Conservation (phyloP, 768 basidiomycete genomes). For the Cystobasidium ongulense region DNA sequence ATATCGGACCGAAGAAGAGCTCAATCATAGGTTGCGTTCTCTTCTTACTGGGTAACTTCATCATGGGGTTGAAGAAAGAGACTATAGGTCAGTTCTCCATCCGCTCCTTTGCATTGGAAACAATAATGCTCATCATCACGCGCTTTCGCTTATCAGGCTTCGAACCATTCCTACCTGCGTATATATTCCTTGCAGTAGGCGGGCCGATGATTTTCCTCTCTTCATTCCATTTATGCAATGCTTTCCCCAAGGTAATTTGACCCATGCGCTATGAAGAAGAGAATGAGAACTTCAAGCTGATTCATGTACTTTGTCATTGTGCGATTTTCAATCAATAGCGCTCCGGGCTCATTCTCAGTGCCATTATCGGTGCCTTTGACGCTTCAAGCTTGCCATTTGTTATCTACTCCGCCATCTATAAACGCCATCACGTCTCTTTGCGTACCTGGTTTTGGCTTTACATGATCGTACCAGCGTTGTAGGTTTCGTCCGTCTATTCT, state of each 20-base stretch:
- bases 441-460: constrained; percentile 46
- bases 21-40: constrained; percentile 43
- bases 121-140: not conserved
- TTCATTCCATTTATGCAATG: constrained; percentile 47
- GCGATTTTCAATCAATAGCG: constrained; percentile 6
- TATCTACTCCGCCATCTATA: constrained; percentile 43
- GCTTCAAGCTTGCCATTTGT: constrained; percentile 45
- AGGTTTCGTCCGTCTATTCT: constrained; percentile 26
- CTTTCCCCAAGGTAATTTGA: constrained; percentile 43
- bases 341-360: constrained; percentile 46
- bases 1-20: constrained; percentile 44
- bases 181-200: constrained; percentile 45
- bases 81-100: not conserved
- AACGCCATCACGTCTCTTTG: constrained; percentile 32
- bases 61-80: constrained; percentile 41
- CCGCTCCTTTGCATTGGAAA: not conserved
- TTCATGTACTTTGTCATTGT: not conserved
- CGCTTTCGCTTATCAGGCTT: constrained; percentile 34
- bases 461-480: constrained; percentile 44
- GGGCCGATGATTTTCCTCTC: constrained; percentile 47
- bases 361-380: constrained; percentile 48
- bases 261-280: no score
- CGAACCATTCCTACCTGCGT: constrained; percentile 45
- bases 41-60: constrained; percentile 44
- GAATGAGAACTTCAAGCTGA: no score